Percentiles rank a stretch among this genome's conserved stretches.
Evolutionary conservation across 768 basidiomycete genomes (phyloP).

Genomic region (Tylopilus cervinicoccineus): DNA sequence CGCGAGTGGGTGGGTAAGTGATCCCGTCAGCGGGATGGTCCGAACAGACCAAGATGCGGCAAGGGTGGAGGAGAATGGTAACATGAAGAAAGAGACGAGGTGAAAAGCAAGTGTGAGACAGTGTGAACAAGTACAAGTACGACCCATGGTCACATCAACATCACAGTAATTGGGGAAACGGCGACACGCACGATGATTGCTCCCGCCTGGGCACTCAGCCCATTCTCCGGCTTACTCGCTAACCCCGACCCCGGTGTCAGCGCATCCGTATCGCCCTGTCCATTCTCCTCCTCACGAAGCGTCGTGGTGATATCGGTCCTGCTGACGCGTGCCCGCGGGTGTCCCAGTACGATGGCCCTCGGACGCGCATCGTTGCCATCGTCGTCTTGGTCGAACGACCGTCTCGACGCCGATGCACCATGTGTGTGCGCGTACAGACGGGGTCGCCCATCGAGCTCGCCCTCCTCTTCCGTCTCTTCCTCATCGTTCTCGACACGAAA

Average conservation of each 20-base stretch:
- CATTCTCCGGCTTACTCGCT: constrained; percentile 16
- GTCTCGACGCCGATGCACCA: neutral
- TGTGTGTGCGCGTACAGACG: neutral
- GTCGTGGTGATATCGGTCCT: constrained; percentile 36
- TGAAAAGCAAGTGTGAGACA: neutral
- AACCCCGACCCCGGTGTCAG: constrained; percentile 10
- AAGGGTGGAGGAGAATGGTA: neutral
- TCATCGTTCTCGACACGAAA: constrained; percentile 27
- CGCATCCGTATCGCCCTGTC: constrained; percentile 6
- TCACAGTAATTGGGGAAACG: neutral
- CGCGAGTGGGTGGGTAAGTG: neutral
- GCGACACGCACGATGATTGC: constrained; percentile 66
- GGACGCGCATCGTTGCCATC: constrained; percentile 7
- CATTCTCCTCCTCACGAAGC: constrained; percentile 13
- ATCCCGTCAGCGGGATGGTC: neutral
- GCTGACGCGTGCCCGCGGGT: constrained; percentile 47
- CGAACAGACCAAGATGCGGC: neutral
- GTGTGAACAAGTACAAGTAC: neutral
- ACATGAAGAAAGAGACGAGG: neutral
- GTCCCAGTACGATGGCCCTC: constrained; percentile 34
- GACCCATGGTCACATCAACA: no score
- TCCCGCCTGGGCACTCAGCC: constrained; percentile 79
- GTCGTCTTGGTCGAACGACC: constrained; percentile 6
- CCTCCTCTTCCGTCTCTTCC: constrained; percentile 15
- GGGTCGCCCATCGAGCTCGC: neutral